Base-by-base conservation (phyloP, 2,329 filamentous ascomycete genomes). In the Falciphora oryzae region DNA sequence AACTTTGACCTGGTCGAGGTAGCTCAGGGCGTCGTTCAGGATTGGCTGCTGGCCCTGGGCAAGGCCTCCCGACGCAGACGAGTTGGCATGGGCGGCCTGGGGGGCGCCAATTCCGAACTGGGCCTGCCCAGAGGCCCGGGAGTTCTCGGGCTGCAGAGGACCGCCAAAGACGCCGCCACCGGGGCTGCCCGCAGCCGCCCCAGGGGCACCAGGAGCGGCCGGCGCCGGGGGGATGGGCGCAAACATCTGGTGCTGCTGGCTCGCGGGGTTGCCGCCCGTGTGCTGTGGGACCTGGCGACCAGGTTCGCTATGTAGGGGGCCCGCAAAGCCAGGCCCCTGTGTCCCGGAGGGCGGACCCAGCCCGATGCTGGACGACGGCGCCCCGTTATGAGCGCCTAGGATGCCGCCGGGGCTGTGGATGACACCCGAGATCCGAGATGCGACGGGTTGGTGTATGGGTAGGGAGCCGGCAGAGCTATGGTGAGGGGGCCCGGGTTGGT, bases 1-100 rank as follows among this genome's bases (percentile, higher is more conserved):
- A 32, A 98, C 93, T 77, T 99, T 99, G 68, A 99, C 95, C 76
- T 98, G 95, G 73, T 99, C 95, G 29, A 99, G 85, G 73, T 99
- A 99, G 72, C 93, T 97, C 59, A 99, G 83, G 38, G 95, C 95
- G 73, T 87, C 81, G 75, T 91, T 91, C 63, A 96, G 78, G 70
- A 96, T 96, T 5, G 92, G 92, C 73, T 95, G 91, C 75, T 94
- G 91, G 53, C 90, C 90, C 76, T 93, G 90, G 16, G 87, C 84
- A 73, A 92, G 82, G 22, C 83, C 83, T 67, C 84, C 81, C 53
- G 86, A 80, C 66, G 82, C 72, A 63, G 72, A 64, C 29, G 76
- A 71, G 56, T 75, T 72, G 57, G 81, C 74, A 31, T 63, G 74
- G 68, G 67, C 74, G 72, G 66, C 74, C 69, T 68, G 75, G 65